phyloP scores from a whole-genome alignment of 495 filamentous ascomycete genomes.

The Penicillium steckii region DNA sequence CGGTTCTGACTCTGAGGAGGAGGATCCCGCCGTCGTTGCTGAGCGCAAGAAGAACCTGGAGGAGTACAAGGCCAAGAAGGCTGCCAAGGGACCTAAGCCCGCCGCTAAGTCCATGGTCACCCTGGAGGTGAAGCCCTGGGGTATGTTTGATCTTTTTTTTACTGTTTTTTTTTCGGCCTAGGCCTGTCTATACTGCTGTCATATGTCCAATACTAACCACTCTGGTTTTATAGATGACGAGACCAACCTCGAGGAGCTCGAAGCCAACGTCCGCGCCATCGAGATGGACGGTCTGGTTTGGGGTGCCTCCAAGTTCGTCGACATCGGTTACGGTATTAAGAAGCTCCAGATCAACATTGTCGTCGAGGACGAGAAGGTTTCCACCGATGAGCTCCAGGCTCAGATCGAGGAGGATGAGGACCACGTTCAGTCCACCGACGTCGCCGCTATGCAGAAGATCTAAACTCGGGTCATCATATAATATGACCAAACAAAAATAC shows the following conservation, averaged over 20 bases:
- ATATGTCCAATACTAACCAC: no score
- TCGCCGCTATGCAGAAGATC: slow-evolving; percentile 90
- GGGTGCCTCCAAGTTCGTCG: slow-evolving; percentile 87
- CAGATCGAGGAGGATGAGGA: slow-evolving; percentile 90
- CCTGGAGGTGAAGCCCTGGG: slow-evolving; percentile 97
- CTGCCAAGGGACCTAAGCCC: slow-evolving; percentile 74
- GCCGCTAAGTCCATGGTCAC: slow-evolving; percentile 95
- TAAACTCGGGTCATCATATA: no score
- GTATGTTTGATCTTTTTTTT: no score
- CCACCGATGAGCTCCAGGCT: slow-evolving; percentile 80
- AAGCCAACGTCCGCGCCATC: slow-evolving; percentile 80
- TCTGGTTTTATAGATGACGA: slow-evolving; percentile 69
- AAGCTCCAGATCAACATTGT: slow-evolving; percentile 99
- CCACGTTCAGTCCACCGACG: slow-evolving; percentile 92
- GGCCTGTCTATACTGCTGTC: not conserved
- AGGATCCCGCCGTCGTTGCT: slow-evolving; percentile 76
- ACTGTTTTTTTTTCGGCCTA: not conserved
- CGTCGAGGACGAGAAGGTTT: slow-evolving; percentile 96
- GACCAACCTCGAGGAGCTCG: slow-evolving; percentile 81
- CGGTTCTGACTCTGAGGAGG: slow-evolving; percentile 87
- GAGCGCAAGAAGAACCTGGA: slow-evolving; percentile 84
- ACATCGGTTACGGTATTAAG: slow-evolving; percentile 97
- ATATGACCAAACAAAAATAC: no score
- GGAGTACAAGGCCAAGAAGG: slow-evolving; percentile 98
- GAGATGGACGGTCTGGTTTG: slow-evolving; percentile 93